Evolutionary conservation across 225 moss, liverwort and hornwort genomes (phyloP).

Genomic region (Takakia lepidozioides): DNA sequence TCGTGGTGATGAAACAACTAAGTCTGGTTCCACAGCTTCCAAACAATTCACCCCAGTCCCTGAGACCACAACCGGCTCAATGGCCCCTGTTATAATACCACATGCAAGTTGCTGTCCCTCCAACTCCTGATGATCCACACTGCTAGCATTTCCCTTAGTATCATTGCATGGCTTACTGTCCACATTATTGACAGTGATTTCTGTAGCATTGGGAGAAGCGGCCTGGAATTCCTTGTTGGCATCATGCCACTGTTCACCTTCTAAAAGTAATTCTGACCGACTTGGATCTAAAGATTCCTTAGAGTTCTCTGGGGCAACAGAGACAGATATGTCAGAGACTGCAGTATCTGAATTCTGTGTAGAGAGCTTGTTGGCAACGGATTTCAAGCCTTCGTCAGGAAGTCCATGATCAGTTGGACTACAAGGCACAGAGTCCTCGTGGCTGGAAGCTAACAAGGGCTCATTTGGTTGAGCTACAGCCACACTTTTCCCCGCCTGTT

Average conservation of each 20-base stretch:
- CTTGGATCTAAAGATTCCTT: too few relatives aligned
- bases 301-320: too few relatives aligned
- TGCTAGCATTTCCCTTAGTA: too few relatives aligned
- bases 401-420: neutral
- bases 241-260: slow-evolving; percentile 25
- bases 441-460: slow-evolving; percentile 15
- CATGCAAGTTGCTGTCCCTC: too few relatives aligned
- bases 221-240: slow-evolving; percentile 13
- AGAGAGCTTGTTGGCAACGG: neutral
- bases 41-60: slow-evolving; percentile 8
- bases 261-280: too few relatives aligned
- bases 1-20: neutral
- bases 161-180: too few relatives aligned
- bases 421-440: slow-evolving; percentile 7
- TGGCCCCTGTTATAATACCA: slow-evolving; percentile 1
- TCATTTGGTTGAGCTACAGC: slow-evolving; percentile 14
- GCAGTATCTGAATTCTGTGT: too few relatives aligned
- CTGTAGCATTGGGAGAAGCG: slow-evolving; percentile 6
- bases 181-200: slow-evolving; percentile 1
- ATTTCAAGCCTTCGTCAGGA: neutral
- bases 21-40: slow-evolving; percentile 7
- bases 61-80: slow-evolving; percentile 1
- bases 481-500: slow-evolving; percentile 17
- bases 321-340: too few relatives aligned
- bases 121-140: neutral